Percentiles rank a stretch among this genome's conserved stretches.
Conservation (phyloP, 352 stramenopile genomes). For the Globisporangium perplexum region DNA sequence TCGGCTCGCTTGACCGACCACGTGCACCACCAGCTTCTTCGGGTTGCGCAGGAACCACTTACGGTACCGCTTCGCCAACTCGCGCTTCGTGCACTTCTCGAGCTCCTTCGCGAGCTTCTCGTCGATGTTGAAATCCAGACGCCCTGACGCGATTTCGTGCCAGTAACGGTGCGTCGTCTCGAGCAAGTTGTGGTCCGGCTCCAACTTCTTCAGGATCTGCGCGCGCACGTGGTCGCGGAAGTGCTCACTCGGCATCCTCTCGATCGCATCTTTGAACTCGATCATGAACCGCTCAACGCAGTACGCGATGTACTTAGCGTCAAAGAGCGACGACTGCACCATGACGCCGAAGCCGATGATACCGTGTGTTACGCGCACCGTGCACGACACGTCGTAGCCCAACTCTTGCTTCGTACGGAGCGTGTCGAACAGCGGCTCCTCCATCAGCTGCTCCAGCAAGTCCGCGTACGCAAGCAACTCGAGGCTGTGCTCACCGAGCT, state of each 20-base stretch:
- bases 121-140: conserved; percentile 73
- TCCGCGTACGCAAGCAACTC: conserved; percentile 65
- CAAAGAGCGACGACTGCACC: conserved; percentile 78
- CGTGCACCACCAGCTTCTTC: conserved; percentile 62
- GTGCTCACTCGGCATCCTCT: conserved; percentile 54
- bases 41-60: conserved; percentile 57
- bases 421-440: conserved; percentile 85
- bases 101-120: conserved; percentile 63
- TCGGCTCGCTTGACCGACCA: conserved; percentile 46
- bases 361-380: conserved; percentile 70
- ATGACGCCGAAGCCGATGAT: conserved; percentile 81
- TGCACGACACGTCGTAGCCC: conserved; percentile 88
- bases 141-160: conserved; percentile 73
- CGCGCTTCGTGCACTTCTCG: conserved; percentile 56
- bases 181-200: conserved; percentile 77
- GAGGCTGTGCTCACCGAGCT: conserved; percentile 70
- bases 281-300: conserved; percentile 71
- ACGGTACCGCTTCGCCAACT: conserved; percentile 55
- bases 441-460: conserved; percentile 85
- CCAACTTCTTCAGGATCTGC: conserved; percentile 73
- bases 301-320: conserved; percentile 48
- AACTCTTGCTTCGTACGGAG: conserved; percentile 87
- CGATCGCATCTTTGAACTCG: conserved; percentile 75
- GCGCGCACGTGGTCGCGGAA: conserved; percentile 80
- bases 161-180: conserved; percentile 73